Percentiles rank a stretch among this genome's conserved stretches.
Evolutionary conservation across 768 basidiomycete species (phyloP).

Genomic region (Naganishia kalamii): DNA sequence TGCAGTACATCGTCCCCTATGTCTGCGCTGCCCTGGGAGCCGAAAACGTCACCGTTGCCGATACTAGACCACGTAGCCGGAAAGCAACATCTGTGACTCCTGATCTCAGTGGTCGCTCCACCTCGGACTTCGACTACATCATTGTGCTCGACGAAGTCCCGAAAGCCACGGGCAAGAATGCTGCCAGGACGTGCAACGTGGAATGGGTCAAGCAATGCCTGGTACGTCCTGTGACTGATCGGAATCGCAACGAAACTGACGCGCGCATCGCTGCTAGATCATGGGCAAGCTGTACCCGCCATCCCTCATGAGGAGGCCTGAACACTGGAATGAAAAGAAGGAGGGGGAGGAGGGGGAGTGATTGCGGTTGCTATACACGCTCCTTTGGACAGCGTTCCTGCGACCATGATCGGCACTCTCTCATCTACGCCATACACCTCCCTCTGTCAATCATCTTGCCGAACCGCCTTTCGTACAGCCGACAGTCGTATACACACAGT

Average conservation of each 20-base stretch:
- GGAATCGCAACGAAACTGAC: not conserved
- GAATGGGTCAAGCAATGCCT: constrained; percentile 43
- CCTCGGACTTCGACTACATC: constrained; percentile 28
- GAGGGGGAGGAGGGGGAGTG: too few species aligned
- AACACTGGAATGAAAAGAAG: too few species aligned
- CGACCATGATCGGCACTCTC: too few species aligned
- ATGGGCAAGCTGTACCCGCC: constrained; percentile 27
- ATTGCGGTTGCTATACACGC: too few species aligned
- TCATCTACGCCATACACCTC: too few species aligned
- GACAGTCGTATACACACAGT: too few species aligned
- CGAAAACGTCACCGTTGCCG: constrained; percentile 49
- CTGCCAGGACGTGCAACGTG: constrained; percentile 26
- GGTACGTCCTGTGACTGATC: constrained; percentile 25
- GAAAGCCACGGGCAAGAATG: constrained; percentile 7
- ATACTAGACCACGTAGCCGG: not conserved
- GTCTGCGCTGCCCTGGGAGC: constrained; percentile 78
- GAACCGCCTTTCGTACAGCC: too few species aligned
- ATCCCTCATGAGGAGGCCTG: not conserved
- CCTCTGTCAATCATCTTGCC: too few species aligned
- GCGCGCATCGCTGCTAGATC: constrained; percentile 19
- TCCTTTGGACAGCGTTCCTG: too few species aligned
- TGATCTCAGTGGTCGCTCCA: constrained; percentile 27
- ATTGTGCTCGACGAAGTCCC: constrained; percentile 12
- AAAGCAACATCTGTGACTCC: constrained; percentile 3
- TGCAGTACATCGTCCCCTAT: constrained; percentile 52